Evolutionary conservation across 208 protist species (phyloP).

Genomic region (Herpetomonas samuelpessoai): DNA sequence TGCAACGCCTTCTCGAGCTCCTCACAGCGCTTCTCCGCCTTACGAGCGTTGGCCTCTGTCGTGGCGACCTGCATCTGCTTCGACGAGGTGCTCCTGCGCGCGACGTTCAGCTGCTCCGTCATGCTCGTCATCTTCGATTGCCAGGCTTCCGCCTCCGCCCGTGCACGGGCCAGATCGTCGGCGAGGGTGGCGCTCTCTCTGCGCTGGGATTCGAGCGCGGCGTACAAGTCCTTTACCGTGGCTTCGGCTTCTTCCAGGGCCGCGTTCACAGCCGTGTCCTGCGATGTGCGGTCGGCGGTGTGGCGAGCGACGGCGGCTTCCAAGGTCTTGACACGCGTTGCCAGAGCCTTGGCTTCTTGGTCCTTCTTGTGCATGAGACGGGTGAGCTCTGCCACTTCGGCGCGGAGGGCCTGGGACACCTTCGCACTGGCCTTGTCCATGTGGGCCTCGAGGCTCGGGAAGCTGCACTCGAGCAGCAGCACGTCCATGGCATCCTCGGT

Average conservation of each 20-base stretch:
- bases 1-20: constrained; percentile 8
- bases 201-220: constrained; percentile 27
- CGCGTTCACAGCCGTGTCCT: constrained; percentile 32
- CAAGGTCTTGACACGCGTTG: constrained; percentile 20
- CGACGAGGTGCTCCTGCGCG: background rate
- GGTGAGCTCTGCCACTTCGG: constrained; percentile 21
- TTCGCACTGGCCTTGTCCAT: constrained; percentile 22
- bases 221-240: constrained; percentile 53
- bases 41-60: constrained; percentile 2
- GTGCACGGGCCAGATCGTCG: background rate
- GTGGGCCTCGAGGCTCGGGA: constrained; percentile 30
- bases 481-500: constrained; percentile 38
- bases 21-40: constrained; percentile 1
- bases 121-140: constrained; percentile 13
- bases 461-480: constrained; percentile 39
- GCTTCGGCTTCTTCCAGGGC: constrained; percentile 57
- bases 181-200: constrained; percentile 4
- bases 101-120: constrained; percentile 6
- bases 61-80: constrained; percentile 1
- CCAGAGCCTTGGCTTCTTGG: constrained; percentile 18
- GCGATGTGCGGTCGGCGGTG: constrained; percentile 20
- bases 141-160: background rate
- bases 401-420: constrained; percentile 15
- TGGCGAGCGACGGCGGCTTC: constrained; percentile 47
- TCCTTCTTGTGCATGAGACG: constrained; percentile 17